A percentile compares a stretch with the other conserved stretches of the same genome.
These are phyloP conservation scores for Chaetomiaceae sp. DNA, from an alignment of 2,329 filamentous ascomycete species.

Conservation along the genomic window DNA sequence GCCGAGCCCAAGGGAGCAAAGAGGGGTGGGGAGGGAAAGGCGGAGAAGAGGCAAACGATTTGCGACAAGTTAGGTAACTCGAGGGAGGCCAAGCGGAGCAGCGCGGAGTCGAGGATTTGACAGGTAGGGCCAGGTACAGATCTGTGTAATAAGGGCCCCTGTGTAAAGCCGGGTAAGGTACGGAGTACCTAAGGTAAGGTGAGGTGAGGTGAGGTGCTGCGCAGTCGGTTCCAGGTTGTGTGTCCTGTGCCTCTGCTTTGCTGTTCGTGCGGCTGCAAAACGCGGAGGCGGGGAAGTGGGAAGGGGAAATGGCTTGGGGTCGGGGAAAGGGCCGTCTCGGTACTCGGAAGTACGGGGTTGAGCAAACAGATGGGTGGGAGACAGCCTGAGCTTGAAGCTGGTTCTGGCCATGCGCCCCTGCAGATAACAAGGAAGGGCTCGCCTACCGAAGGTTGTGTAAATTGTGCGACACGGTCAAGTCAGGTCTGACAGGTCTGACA, in stretches of 20 bases:
- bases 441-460: no score
- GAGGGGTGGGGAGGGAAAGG: constrained; percentile 14
- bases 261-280: constrained; percentile 14
- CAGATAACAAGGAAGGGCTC: background rate
- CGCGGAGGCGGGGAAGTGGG: constrained; percentile 23
- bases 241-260: no score
- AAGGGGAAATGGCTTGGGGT: no score
- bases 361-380: background rate
- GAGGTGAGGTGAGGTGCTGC: no score
- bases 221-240: no score
- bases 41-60: constrained; percentile 20
- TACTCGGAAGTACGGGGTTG: constrained; percentile 1
- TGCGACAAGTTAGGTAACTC: constrained; percentile 8
- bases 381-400: background rate
- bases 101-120: background rate
- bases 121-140: no score
- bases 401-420: constrained; percentile 1
- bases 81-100: constrained; percentile 12
- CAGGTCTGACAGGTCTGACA: no score
- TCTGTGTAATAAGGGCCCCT: no score
- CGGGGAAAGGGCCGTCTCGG: constrained; percentile 15
- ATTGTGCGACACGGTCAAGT: no score
- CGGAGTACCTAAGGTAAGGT: no score
- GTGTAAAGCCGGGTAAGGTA: no score
- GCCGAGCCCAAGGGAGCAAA: background rate